Evolutionary conservation across 805 yeast genomes (phyloP), one percentile per base, ranked within the genome.

Genomic region (Kuraishia hungarica): DNA sequence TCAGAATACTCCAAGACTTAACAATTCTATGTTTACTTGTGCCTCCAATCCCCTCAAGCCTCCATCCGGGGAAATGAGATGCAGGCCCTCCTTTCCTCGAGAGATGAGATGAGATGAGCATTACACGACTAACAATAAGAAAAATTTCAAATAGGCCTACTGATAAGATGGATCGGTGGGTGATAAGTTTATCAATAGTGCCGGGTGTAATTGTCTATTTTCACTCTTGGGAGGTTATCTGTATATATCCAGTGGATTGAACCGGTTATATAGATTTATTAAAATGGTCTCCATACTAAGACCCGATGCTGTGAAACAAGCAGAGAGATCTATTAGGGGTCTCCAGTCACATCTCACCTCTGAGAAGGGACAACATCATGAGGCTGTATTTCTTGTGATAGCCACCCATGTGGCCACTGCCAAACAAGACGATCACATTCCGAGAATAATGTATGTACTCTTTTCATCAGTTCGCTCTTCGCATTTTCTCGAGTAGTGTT

Each of bases 401-500:
- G 79, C 80, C 59, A 77, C 82, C 7, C 72, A 69, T 11, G 68
- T 69, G 48, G 78, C 80, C 24, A 72, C 80, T 50, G 64, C 78
- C 2, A 64, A 69, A 26, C 62, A 70, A 24, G 75, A 73, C 51
- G 86, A 82, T 57, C 70, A 73, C 58, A 71, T 79, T 1, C 86
- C 88, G 2, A 69, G 88, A 48, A 77, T 85, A 52, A 72, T 84
- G 55, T 58, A 52, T 15, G 61, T 58, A 24, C 24, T 15, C 3
- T 11, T 24, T 23, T 20, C 22, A 7, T 35, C 17, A 35, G 43
- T 35, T 35, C 29, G 10, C 10, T 26, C 5, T 10, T 19, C n/a
- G 6, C 11, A 19, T 48, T 20, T 20, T 11, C 29, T 22, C 15
- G 26, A 20, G 2, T 13, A 19, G 15, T 3, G 6, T 22, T 8